A percentile compares a stretch with the other conserved stretches of the same genome.
These are phyloP conservation scores for Quercus gilva DNA, from an alignment of 306 rosid genomes.

Conservation along the genomic window DNA sequence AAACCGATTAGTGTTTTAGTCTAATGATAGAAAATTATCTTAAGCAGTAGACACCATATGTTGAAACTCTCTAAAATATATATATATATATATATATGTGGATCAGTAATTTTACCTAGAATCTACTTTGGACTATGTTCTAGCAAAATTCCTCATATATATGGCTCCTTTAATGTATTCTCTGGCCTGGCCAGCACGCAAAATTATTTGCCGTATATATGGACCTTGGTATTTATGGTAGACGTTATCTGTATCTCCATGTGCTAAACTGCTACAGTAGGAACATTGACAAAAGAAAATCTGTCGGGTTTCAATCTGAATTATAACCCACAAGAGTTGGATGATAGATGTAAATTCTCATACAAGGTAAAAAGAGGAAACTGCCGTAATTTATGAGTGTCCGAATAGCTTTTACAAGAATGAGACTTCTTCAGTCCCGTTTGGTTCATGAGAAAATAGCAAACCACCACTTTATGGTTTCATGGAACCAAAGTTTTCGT, in stretches of 20 bases:
- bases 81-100: rapidly evolving
- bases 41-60: rapidly evolving
- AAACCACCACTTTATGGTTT: neutral
- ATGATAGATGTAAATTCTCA: neutral
- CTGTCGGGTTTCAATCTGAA: neutral
- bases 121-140: too few species aligned
- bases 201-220: neutral
- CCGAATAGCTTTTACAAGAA: neutral
- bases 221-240: neutral
- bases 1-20: rapidly evolving
- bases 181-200: neutral
- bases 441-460: neutral
- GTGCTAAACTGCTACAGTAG: too few species aligned
- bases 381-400: neutral
- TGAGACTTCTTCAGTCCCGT: neutral
- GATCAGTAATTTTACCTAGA: too few species aligned
- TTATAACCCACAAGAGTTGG: neutral
- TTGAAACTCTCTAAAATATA: too few species aligned
- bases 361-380: neutral
- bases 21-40: rapidly evolving
- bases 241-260: too few species aligned
- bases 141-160: too few species aligned
- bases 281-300: neutral
- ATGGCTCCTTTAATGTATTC: neutral
- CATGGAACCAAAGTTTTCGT: neutral